Evolutionary conservation across 139 green algal species (phyloP).

Genomic region (Chlamydomonas schloesseri): DNA sequence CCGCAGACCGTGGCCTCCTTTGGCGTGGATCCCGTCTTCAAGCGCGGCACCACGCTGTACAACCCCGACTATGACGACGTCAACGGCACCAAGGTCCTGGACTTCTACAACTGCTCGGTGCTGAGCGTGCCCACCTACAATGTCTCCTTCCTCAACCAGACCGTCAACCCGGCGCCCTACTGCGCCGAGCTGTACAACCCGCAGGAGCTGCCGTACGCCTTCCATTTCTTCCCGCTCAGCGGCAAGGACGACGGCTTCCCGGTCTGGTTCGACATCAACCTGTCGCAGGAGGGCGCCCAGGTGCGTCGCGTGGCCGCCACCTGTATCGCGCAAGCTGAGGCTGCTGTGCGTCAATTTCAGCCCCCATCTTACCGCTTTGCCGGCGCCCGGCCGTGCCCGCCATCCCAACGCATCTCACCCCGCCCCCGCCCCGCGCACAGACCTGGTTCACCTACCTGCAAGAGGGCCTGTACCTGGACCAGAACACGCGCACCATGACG

Average conservation of each 20-base stretch:
- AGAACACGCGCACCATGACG: conserved; percentile 68
- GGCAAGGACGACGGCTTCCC: conserved; percentile 74
- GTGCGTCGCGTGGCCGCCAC: background rate
- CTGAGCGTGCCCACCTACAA: conserved; percentile 63
- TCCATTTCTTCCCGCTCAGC: conserved; percentile 68
- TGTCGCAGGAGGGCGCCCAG: conserved; percentile 53
- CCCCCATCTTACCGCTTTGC: too few relatives aligned
- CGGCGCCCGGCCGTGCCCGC: too few relatives aligned
- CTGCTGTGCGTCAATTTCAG: too few relatives aligned
- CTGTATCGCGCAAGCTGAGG: too few relatives aligned
- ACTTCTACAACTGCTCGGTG: conserved; percentile 82
- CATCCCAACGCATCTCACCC: too few relatives aligned
- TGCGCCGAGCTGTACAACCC: conserved; percentile 86
- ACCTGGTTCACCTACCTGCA: conserved; percentile 72
- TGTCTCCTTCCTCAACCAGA: conserved; percentile 50
- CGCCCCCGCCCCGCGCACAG: conserved; percentile 2
- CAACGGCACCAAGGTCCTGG: conserved; percentile 25
- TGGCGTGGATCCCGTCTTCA: conserved; percentile 88
- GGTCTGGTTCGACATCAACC: conserved; percentile 86
- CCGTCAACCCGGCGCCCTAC: conserved; percentile 71
- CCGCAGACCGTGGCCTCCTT: conserved; percentile 49
- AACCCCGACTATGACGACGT: conserved; percentile 76
- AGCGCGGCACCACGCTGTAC: conserved; percentile 76
- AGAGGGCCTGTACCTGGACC: conserved; percentile 82
- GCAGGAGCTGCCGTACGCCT: conserved; percentile 78